A percentile compares a stretch with the other conserved stretches of the same genome.
phyloP scores from a whole-genome alignment of 192 early-diverging fungal genomes.

The Rhizophlyctis rosea region DNA sequence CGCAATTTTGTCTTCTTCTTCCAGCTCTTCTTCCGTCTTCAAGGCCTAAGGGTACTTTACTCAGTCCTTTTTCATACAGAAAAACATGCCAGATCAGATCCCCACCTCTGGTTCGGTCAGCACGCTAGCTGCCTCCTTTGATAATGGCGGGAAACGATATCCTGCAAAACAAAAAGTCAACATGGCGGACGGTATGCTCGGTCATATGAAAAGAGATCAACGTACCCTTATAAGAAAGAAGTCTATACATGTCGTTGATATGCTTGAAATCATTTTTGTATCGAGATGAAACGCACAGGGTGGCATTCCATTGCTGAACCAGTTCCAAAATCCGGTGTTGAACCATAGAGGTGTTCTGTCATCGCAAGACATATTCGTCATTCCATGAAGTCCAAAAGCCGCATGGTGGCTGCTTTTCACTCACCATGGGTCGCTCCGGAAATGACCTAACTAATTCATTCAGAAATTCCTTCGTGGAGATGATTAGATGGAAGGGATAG shows the following conservation, averaged over 20 bases:
- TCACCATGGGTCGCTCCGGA: conserved; percentile 83
- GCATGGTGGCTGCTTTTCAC: conserved; percentile 9
- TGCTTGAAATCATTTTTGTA: conserved; percentile 91
- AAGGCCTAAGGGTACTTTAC: conserved; percentile 59
- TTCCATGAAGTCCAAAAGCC: background rate
- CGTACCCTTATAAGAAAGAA: conserved; percentile 83
- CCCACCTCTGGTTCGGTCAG: conserved; percentile 41
- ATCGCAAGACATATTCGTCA: too few relatives aligned
- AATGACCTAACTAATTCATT: conserved; percentile 93
- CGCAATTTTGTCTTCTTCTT: conserved; percentile 85
- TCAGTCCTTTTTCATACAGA: too few relatives aligned
- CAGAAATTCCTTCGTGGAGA: conserved; percentile 94
- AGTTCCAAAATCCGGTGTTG: conserved; percentile 85
- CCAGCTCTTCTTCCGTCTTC: conserved; percentile 92
- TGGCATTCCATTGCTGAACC: conserved; percentile 93
- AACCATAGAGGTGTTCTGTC: conserved; percentile 56
- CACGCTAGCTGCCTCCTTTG: conserved; percentile 59
- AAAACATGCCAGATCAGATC: too few relatives aligned
- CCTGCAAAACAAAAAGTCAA: conserved; percentile 37
- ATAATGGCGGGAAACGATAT: conserved; percentile 71
- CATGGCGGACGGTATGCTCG: background rate
- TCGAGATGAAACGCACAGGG: conserved; percentile 79
- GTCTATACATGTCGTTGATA: conserved; percentile 92
- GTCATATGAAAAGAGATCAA: background rate
- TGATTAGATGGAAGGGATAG: conserved; percentile 93